Percentiles rank a stretch among this genome's conserved stretches.
phyloP scores from a whole-genome alignment of 805 yeast genomes.

The Lachancea waltii region DNA sequence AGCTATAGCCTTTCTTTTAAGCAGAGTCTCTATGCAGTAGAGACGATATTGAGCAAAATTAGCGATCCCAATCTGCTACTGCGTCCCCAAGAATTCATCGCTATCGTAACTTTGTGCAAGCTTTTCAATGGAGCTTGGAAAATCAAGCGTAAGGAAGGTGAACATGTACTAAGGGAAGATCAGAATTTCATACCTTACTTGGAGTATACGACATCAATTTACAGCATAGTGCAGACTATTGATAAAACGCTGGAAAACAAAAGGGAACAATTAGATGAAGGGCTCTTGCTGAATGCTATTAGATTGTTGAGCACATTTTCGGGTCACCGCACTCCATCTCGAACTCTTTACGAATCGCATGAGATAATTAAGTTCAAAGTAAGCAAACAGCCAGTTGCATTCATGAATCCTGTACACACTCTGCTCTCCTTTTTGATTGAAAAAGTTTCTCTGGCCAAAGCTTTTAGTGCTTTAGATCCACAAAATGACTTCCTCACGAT shows the following conservation, averaged over 20 bases:
- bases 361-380: conserved; percentile 35
- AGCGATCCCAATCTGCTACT: conserved; percentile 30
- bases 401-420: conserved; percentile 54
- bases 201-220: conserved; percentile 40
- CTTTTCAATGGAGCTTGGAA: conserved; percentile 54
- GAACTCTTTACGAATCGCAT: conserved; percentile 21
- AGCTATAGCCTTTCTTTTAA: conserved; percentile 32
- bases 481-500: conserved; percentile 38
- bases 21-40: conserved; percentile 32
- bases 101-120: conserved; percentile 42
- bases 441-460: conserved; percentile 21
- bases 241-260: conserved; percentile 22
- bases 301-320: conserved; percentile 31
- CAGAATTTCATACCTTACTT: conserved; percentile 45
- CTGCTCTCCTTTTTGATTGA: conserved; percentile 41
- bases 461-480: conserved; percentile 18
- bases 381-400: conserved; percentile 46
- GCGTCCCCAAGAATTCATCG: conserved; percentile 34
- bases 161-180: conserved; percentile 58
- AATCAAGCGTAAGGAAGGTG: conserved; percentile 54
- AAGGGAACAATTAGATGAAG: conserved; percentile 12
- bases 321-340: conserved; percentile 23
- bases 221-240: conserved; percentile 38
- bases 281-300: conserved; percentile 31
- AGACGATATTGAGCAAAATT: conserved; percentile 32